A percentile compares a stretch with the other conserved stretches of the same genome.
Conservation (phyloP, 2,329 filamentous ascomycete genomes). For the Curvularia lunata region DNA sequence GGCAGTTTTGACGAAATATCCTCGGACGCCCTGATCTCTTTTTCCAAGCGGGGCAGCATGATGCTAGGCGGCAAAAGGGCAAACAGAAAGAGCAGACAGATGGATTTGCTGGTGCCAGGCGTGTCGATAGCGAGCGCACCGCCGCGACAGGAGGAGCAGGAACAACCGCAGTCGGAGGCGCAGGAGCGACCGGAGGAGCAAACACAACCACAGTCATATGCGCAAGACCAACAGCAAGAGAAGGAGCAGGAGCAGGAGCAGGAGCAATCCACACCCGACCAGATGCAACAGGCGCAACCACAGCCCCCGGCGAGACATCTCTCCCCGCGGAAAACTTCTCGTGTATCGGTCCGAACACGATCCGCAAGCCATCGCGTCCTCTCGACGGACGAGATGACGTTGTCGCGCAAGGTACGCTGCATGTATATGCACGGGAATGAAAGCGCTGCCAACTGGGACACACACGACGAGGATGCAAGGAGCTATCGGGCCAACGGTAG, state of each 20-base stretch:
- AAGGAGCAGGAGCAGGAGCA: conserved; percentile 17
- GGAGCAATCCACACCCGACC: background rate
- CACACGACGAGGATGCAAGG: conserved; percentile 28
- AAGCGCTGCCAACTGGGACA: conserved; percentile 55
- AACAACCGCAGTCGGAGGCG: background rate
- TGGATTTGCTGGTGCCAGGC: conserved; percentile 32
- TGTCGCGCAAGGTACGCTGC: conserved; percentile 66
- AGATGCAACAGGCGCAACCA: conserved; percentile 21
- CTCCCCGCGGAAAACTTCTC: conserved; percentile 46
- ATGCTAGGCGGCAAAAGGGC: conserved; percentile 61
- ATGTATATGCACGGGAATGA: conserved; percentile 70
- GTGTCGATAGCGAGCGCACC: conserved; percentile 24
- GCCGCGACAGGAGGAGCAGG: conserved; percentile 23
- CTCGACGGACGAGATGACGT: conserved; percentile 68
- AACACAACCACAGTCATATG: background rate
- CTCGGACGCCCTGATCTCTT: conserved; percentile 59
- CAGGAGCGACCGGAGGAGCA: background rate
- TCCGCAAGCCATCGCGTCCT: conserved; percentile 57
- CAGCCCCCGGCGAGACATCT: conserved; percentile 25
- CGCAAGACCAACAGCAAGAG: no score
- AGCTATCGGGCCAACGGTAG: conserved; percentile 37
- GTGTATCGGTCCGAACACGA: conserved; percentile 44
- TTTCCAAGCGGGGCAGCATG: conserved; percentile 67
- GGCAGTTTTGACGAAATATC: conserved; percentile 60
- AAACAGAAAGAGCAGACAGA: conserved; percentile 44